Base-by-base conservation (phyloP, 2,329 filamentous ascomycete species). In the Xylaria sp. region DNA sequence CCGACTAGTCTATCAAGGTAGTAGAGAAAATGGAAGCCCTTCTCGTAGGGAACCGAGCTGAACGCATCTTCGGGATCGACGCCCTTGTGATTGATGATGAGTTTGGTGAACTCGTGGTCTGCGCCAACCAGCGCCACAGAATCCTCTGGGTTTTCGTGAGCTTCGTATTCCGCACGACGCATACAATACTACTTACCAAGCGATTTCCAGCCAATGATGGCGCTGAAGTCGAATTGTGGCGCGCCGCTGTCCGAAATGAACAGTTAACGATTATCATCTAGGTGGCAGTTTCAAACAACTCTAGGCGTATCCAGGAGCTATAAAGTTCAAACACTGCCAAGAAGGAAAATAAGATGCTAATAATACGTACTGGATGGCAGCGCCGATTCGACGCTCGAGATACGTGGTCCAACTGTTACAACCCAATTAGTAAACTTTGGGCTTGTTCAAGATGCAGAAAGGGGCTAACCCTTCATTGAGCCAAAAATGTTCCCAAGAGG, bases 51-150 rank as follows among this genome's bases (percentile, higher is more conserved):
- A 40, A 98, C 86, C 29, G 89, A 92, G 73, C 92, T 97, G 83
- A 98, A 99, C 1, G 95, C 93, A 80, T 99, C 96, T 79, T 98
- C 96, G 0, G 96, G 96, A 75, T 98, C 95, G 73, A 96, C 91
- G 66, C 93, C 93, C 78, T 95, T 92, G 71, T 98, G 90, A 78
- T 93, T 90, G 69, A 94, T 88, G 73, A 97, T 90, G 63, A 99
- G 87, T 80, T 97, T 97, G 8, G 96, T 99, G 82, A 96, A 98
- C 75, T 95, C 92, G 78, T 97, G 94, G 72, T 97, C 92, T 60
- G 89, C 84, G 47, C 95, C 95, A 75, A 91, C 96, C 47, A 90
- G 86, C 40, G 91, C 85, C 42, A 98, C 89, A 5, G 93, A 89
- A 76, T 97, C 94, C 81, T 92, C 88, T 88, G 69, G 27, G 40